Evolutionary conservation across 2,329 filamentous ascomycete species (phyloP).

Genomic region (Juglanconis sp.): DNA sequence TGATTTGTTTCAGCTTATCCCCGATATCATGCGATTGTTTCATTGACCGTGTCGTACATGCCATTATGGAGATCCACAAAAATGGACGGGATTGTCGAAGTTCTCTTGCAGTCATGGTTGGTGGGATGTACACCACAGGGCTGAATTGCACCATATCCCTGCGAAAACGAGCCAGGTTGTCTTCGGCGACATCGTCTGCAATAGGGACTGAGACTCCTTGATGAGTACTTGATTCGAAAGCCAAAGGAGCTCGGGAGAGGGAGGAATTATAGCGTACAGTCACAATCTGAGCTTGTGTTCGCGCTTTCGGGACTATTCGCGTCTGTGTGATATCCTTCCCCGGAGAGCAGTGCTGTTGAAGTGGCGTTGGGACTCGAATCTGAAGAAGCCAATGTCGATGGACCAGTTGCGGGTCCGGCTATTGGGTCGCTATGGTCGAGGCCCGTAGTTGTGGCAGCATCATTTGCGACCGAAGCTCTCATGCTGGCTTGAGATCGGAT

Average conservation of each 20-base stretch:
- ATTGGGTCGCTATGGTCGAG: neutral
- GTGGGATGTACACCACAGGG: conserved; percentile 41
- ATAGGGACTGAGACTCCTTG: neutral
- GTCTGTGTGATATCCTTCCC: neutral
- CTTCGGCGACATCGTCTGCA: conserved; percentile 32
- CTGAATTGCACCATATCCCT: conserved; percentile 37
- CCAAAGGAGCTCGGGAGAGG: neutral
- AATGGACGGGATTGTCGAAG: conserved; percentile 42
- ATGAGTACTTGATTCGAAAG: neutral
- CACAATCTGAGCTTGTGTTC: neutral
- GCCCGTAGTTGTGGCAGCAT: neutral
- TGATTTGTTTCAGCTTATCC: conserved; percentile 38
- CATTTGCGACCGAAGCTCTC: conserved; percentile 7
- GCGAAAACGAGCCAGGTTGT: conserved; percentile 38
- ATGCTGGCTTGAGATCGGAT: conserved; percentile 28
- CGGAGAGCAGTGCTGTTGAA: neutral
- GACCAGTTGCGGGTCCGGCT: neutral
- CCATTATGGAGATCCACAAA: conserved; percentile 48
- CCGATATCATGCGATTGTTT: conserved; percentile 37
- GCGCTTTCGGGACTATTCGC: neutral
- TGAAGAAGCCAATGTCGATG: conserved; percentile 3
- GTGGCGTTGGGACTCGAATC: conserved; percentile 9
- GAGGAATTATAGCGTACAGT: neutral
- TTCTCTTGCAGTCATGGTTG: conserved; percentile 32
- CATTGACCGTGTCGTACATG: conserved; percentile 41